Evolutionary conservation across 2,329 filamentous ascomycete species (phyloP), one percentile per base, ranked within the genome.

Genomic region (Dactylonectria macrodidyma): DNA sequence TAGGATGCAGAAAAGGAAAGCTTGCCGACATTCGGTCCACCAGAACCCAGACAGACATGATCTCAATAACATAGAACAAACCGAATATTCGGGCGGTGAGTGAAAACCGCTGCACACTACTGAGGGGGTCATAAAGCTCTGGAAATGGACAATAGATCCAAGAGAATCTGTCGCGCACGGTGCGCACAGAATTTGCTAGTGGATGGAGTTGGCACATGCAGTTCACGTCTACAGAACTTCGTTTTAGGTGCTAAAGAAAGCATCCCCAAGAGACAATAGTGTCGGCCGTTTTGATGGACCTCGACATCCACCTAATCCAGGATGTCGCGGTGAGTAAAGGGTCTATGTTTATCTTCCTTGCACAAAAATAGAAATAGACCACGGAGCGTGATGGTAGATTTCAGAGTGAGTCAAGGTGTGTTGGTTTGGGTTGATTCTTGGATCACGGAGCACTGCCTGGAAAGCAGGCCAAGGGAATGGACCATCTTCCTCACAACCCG

Each of bases 331-430:
- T 93, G 91, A 93, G 91, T 93, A 90, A 82, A 81, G 81, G 85
- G 86, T 73, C 55, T 56, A 52, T 68, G 76, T 90, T 82, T 73
- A 85, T 95, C 90, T 95, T 87, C 91, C 92, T 93, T 84, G 87
- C 88, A 89, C 89, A 89, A 93, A 94, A 94, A 94, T 93, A 92
- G 92, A 92, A 89, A 90, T 86, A 87, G 84, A 90, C 91, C 91
- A 93, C 85, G 83, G 89, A 77, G 86, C 81, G 83, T 83, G 48
- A 81, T 82, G 87, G 89, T 90, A 88, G 86, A 88, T 90, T 87
- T 92, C 92, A 92, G 92, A 94, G 92, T 94, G 92, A 93, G 90
- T 87, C 87, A 91, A 92, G 90, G 88, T 30, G 26, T 30, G 26
- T 4, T 19, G 19, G 19, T 19, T 30, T 30, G 26, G 77, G 16